Base-by-base conservation (phyloP, 2,329 filamentous ascomycete genomes). In the Aspergillus clavatus region DNA sequence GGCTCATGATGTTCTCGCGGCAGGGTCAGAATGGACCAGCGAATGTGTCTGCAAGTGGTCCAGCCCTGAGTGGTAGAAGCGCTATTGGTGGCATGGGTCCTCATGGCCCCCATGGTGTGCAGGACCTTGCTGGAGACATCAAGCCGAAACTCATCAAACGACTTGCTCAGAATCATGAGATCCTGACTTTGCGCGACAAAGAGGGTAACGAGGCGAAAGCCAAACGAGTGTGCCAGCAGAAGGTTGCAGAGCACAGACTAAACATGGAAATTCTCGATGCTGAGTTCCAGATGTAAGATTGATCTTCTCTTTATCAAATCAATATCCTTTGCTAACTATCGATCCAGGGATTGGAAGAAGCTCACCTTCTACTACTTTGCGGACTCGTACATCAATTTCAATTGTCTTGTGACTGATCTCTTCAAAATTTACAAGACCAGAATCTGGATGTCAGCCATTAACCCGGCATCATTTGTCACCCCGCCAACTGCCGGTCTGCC, bases 391-490 rank as follows among this genome's bases (percentile, higher is more conserved):
- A 95, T 98, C 75, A 97, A 97, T 72, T 98, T 98, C 78, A 98
- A 98, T 66, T 88, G 89, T 2, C 81, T 98, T 12, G 93, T 98
- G 42, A 95, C 90, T 0, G 93, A 98, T 64, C 77, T 98, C 10
- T 98, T 97, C 79, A 97, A 97, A 71, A 91, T 97, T 51, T 98
- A 97, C 78, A 98, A 98, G 75, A 95, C 91, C 18, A 83, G 94
- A 57, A 98, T 98, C 60, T 98, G 93, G 93, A 95, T 98, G 88
- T 97, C 91, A 4, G 93, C 93, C 3, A 95, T 98, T 68, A 98
- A 98, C 65, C 93, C 93, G 6, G 93, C 91, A 4, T 96, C 91
- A 0, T 96, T 97, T 67, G 87, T 87, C 19, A 90, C 83, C 1
- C 62, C 63, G 51, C 86, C 87, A 14, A 82, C 82, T 3, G 74